Conservation (phyloP, 257 asterid genomes). For the Solanum lignicaule region DNA sequence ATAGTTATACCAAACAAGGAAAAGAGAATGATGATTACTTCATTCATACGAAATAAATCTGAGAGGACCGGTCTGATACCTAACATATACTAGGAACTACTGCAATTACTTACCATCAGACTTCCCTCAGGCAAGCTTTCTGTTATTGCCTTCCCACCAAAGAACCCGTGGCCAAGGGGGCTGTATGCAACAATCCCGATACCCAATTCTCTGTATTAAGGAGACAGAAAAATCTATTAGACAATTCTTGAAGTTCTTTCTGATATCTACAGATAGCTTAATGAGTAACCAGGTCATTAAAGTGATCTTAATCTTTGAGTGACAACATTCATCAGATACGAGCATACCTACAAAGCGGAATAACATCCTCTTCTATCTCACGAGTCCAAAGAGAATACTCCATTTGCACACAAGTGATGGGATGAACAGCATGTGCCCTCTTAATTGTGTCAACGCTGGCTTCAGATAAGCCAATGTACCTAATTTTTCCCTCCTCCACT, state of each 20-base stretch:
- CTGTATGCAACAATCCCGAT: slow-evolving; percentile 42
- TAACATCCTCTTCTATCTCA: slow-evolving; percentile 36
- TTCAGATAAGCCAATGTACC: slow-evolving; percentile 47
- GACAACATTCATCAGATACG: not conserved
- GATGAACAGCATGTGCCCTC: slow-evolving; percentile 55
- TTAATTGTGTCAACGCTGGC: slow-evolving; percentile 40
- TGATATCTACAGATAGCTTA: not conserved
- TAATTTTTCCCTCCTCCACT: slow-evolving; percentile 48
- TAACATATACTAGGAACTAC: not conserved
- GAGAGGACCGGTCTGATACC: not conserved
- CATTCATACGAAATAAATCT: not conserved
- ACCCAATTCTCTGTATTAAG: slow-evolving; percentile 31
- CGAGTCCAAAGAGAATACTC: slow-evolving; percentile 56
- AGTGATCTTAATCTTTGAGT: not conserved
- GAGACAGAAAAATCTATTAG: not conserved
- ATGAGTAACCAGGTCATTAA: not conserved
- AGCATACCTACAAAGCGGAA: slow-evolving; percentile 46
- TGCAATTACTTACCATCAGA: slow-evolving; percentile 19
- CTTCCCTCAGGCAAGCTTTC: slow-evolving; percentile 31
- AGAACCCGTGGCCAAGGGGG: slow-evolving; percentile 50
- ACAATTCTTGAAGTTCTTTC: not conserved
- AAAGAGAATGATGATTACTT: not conserved
- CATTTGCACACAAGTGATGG: slow-evolving; percentile 44
- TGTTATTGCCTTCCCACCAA: slow-evolving; percentile 37
- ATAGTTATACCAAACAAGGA: not conserved